These are phyloP conservation scores for Phoma sp. DNA, from an alignment of 2,329 filamentous ascomycete species.

Conservation along the genomic window DNA sequence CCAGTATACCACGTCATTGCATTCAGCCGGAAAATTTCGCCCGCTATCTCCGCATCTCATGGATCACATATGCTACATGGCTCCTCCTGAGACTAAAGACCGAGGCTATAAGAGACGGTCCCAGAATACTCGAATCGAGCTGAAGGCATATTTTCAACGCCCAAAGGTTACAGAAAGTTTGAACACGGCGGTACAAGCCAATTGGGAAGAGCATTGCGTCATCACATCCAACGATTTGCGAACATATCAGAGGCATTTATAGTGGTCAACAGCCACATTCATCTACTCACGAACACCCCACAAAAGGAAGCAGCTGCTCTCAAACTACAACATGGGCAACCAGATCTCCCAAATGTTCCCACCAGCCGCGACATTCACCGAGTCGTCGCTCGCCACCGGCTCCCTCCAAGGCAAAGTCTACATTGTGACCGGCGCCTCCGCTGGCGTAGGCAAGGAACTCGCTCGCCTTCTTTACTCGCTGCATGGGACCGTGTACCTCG, in stretches of 20 bases:
- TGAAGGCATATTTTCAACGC: too few species aligned
- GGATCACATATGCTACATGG: not conserved
- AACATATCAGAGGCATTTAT: too few species aligned
- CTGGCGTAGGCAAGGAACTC: constrained; percentile 60
- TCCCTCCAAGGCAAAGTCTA: constrained; percentile 54
- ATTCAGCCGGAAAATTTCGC: not conserved
- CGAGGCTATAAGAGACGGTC: too few species aligned
- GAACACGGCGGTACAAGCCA: too few species aligned
- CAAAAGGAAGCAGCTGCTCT: too few species aligned
- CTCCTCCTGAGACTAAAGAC: too few species aligned
- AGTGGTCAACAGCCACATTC: not conserved
- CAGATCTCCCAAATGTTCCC: constrained; percentile 25
- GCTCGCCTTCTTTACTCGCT: constrained; percentile 60
- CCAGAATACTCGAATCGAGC: too few species aligned
- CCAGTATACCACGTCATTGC: not conserved
- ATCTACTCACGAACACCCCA: not conserved
- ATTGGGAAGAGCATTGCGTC: not conserved
- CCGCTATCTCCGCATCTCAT: constrained; percentile 5
- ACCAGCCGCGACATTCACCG: constrained; percentile 24
- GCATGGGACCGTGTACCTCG: constrained; percentile 63
- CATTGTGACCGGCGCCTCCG: constrained; percentile 59
- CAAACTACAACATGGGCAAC: constrained; percentile 21
- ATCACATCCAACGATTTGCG: not conserved
- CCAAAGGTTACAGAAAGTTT: too few species aligned
- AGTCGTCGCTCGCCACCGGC: constrained; percentile 40